A percentile compares a stretch with the other conserved stretches of the same genome.
These are phyloP conservation scores for Lactarius sp. DNA, from an alignment of 768 basidiomycete genomes.

Conservation along the genomic window DNA sequence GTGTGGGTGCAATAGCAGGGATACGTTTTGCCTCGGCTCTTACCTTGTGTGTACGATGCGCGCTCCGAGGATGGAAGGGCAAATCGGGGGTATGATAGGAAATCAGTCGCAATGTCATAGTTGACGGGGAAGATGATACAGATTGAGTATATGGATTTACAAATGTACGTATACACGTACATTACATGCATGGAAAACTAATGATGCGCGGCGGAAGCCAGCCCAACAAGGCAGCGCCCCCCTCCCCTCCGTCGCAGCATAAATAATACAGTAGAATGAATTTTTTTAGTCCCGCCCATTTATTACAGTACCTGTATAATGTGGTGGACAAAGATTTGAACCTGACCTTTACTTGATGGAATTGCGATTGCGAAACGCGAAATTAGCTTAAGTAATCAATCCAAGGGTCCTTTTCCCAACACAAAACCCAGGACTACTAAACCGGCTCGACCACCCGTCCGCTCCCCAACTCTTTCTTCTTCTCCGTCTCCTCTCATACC, in stretches of 20 bases:
- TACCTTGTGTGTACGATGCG: neutral
- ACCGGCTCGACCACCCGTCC: no score
- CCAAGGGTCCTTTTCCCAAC: neutral
- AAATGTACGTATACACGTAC: slow-evolving; percentile 18
- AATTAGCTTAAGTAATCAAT: slow-evolving; percentile 14
- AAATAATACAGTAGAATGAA: no score
- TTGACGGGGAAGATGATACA: neutral
- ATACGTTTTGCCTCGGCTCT: neutral
- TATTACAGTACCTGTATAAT: neutral
- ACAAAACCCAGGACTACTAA: no score
- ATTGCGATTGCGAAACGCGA: neutral
- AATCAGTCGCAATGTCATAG: neutral
- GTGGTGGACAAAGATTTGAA: no score
- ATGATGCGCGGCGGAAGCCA: no score
- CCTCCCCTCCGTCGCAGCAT: no score
- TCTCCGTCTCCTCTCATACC: no score
- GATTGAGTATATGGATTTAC: slow-evolving; percentile 11
- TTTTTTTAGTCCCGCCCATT: neutral
- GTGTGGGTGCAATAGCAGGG: no score
- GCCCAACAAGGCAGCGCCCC: no score
- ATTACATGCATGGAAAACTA: neutral
- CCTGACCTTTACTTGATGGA: neutral
- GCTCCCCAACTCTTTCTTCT: no score
- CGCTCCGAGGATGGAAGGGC: slow-evolving; percentile 16
- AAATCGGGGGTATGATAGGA: neutral